phyloP scores from a whole-genome alignment of 257 asterid genomes.

The Striga asiatica region DNA sequence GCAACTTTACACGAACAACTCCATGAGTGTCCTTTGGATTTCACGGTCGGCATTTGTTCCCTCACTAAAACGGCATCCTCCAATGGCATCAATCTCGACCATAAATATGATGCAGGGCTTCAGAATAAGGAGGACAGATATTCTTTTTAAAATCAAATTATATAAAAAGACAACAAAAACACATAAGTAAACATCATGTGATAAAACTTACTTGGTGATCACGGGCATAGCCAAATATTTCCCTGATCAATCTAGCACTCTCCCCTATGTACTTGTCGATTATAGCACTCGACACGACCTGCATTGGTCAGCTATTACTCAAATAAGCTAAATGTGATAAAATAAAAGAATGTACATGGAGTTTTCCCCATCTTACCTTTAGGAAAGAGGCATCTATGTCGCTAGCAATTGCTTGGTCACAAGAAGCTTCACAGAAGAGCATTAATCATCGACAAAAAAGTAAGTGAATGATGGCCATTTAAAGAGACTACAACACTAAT shows the following conservation, averaged over 20 bases:
- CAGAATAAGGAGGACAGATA: constrained; percentile 8
- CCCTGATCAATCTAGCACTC: constrained; percentile 86
- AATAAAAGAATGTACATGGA: too few relatives aligned
- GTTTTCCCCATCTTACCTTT: too few relatives aligned
- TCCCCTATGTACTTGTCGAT: constrained; percentile 93
- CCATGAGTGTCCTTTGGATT: constrained; percentile 96
- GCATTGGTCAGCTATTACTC: constrained; percentile 17
- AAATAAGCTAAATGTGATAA: too few relatives aligned
- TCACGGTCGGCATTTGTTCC: constrained; percentile 99
- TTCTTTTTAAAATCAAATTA: background rate
- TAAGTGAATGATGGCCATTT: too few relatives aligned
- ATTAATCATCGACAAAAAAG: too few relatives aligned
- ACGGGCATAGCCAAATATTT: constrained; percentile 91
- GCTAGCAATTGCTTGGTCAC: too few relatives aligned
- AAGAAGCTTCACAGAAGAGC: too few relatives aligned
- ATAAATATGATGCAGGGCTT: constrained; percentile 97
- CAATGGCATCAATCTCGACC: constrained; percentile 98
- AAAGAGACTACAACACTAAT: too few relatives aligned
- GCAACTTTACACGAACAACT: too few relatives aligned
- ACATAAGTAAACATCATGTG: background rate
- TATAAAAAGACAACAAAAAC: background rate
- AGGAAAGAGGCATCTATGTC: too few relatives aligned
- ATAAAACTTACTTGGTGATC: constrained; percentile 75
- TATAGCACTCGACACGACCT: constrained; percentile 96
- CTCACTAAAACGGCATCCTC: constrained; percentile 94